These are phyloP conservation scores for Prunus yedoensis DNA, from an alignment of 331 rosid genomes.

Conservation along the genomic window DNA sequence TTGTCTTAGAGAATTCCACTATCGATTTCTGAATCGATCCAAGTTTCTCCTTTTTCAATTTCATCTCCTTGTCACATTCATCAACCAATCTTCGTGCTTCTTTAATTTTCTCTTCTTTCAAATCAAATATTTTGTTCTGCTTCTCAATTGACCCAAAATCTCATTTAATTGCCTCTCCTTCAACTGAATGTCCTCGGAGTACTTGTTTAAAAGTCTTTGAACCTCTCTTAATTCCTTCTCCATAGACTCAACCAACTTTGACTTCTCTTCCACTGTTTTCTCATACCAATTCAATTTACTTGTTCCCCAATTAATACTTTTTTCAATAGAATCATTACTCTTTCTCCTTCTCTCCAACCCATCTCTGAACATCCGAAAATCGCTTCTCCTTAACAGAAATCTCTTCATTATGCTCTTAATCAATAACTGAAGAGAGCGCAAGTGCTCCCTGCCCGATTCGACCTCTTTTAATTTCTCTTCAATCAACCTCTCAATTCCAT, in stretches of 20 bases:
- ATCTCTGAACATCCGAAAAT: too few relatives aligned
- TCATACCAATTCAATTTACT: too few relatives aligned
- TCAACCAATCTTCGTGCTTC: slow-evolving; percentile 6
- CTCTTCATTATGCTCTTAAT: neutral
- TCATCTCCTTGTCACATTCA: slow-evolving; percentile 19
- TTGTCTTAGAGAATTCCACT: slow-evolving; percentile 18
- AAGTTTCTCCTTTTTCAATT: slow-evolving; percentile 15
- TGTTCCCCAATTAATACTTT: too few relatives aligned
- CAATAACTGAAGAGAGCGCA: slow-evolving; percentile 4
- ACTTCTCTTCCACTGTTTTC: too few relatives aligned
- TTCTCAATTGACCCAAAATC: slow-evolving; percentile 1
- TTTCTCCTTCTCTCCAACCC: too few relatives aligned
- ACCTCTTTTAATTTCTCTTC: slow-evolving; percentile 16
- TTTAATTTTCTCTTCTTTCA: slow-evolving; percentile 20
- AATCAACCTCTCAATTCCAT: slow-evolving; percentile 18
- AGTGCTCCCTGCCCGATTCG: neutral
- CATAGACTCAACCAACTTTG: too few relatives aligned
- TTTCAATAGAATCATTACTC: too few relatives aligned
- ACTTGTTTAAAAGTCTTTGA: too few relatives aligned
- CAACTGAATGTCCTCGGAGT: too few relatives aligned
- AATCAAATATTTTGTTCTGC: slow-evolving; percentile 9
- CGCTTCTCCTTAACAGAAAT: too few relatives aligned
- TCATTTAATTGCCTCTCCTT: too few relatives aligned
- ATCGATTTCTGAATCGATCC: neutral
- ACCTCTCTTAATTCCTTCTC: too few relatives aligned